Percentiles rank a stretch among this genome's conserved stretches.
Evolutionary conservation across 2,329 filamentous ascomycete genomes (phyloP).

Genomic region (Colletotrichum melonis): DNA sequence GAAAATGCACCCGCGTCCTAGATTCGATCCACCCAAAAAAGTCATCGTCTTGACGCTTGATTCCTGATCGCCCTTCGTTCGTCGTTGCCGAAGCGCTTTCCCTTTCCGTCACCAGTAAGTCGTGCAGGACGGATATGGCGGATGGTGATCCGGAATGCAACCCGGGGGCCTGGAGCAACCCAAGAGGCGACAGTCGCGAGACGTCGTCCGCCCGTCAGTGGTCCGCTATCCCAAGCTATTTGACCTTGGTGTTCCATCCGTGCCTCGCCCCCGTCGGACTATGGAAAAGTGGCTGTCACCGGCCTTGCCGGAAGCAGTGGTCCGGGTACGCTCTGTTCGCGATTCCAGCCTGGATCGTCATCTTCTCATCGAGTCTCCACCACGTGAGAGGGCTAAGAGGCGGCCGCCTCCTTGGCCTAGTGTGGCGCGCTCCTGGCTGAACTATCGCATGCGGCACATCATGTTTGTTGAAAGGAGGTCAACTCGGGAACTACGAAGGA

Average conservation of each 20-base stretch:
- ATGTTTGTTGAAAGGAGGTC: conserved; percentile 2
- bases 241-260: conserved; percentile 5
- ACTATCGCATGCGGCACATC: conserved; percentile 24
- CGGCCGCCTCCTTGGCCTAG: neutral
- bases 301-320: conserved; percentile 21
- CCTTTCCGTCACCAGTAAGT: neutral
- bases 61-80: neutral
- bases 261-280: neutral
- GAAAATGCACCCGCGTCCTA: neutral
- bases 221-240: neutral
- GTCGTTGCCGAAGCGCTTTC: neutral
- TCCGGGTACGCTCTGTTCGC: neutral
- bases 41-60: neutral
- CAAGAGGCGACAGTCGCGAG: neutral
- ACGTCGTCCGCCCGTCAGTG: neutral
- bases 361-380: conserved; percentile 1
- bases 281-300: neutral
- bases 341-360: conserved; percentile 11
- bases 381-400: conserved; percentile 1
- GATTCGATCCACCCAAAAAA: neutral
- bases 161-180: conserved; percentile 10
- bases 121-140: neutral
- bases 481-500: neutral
- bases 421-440: conserved; percentile 11
- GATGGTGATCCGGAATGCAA: neutral